Conservation (phyloP, 2,329 filamentous ascomycete genomes). For the Sporothrix variecibatus region DNA sequence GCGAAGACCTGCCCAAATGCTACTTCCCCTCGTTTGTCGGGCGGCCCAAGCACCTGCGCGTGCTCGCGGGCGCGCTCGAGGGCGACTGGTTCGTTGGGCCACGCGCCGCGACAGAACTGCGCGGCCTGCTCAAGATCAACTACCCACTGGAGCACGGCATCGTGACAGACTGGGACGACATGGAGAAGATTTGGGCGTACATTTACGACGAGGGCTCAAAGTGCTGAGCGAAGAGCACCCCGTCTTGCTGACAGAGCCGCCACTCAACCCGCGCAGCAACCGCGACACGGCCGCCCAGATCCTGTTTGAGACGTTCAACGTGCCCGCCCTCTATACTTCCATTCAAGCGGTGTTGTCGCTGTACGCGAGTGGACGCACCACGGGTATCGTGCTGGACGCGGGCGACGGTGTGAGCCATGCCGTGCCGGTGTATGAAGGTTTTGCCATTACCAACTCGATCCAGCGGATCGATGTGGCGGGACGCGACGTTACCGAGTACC, state of each 20-base stretch:
- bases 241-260: conserved; percentile 92
- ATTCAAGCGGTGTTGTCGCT: conserved; percentile 96
- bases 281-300: conserved; percentile 96
- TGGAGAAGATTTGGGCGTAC: conserved; percentile 99
- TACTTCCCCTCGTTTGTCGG: conserved; percentile 98
- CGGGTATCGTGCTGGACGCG: conserved; percentile 91
- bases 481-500: conserved; percentile 91
- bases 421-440: conserved; percentile 96
- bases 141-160: conserved; percentile 97
- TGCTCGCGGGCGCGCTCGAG: conserved; percentile 93
- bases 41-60: conserved; percentile 89
- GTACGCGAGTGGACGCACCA: conserved; percentile 94
- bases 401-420: conserved; percentile 97
- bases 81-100: conserved; percentile 97
- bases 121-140: conserved; percentile 90
- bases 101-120: conserved; percentile 80
- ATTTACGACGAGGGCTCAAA: conserved; percentile 96
- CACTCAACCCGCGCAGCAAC: conserved; percentile 91
- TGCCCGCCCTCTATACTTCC: conserved; percentile 92
- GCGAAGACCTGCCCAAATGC: conserved; percentile 93
- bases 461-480: conserved; percentile 94
- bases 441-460: conserved; percentile 94
- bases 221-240: conserved; percentile 98
- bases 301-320: conserved; percentile 98
- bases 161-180: conserved; percentile 99